Evolutionary conservation across 1,139 yeast genomes (phyloP), one percentile per base, ranked within the genome.

Genomic region (Saccharomyces hybrid): DNA sequence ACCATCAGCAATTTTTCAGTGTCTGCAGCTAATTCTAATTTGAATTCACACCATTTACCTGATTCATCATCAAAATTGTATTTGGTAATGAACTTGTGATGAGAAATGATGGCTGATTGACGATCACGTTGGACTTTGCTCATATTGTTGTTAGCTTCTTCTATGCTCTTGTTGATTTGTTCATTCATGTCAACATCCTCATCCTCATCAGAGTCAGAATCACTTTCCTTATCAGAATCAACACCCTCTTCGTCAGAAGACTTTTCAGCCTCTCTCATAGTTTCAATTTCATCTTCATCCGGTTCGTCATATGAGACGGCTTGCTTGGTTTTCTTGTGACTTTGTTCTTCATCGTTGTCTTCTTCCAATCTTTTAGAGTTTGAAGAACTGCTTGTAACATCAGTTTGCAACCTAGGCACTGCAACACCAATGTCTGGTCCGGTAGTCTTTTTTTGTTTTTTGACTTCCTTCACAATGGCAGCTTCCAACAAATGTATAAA

Each of bases 1-100:
- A 95, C 97, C 99, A 95, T 91, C 77, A 95, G 83, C 71, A 95
- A 77, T 78, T 95, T 95, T 73, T 90, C 95, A 44, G 95, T 85
- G 53, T 84, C 87, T 31, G 95, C 91, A 54, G 90, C 83, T 64
- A 90, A 80, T 66, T 88, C 93, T 57, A 95, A 74, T 66, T 84
- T 84, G 72, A 95, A 88, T 70, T 86, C 87, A 77, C 98, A 91
- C 97, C 97, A 91, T 67, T 83, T 82, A 59, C 99, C 99, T 50
- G 78, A 69, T 32, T 75, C 82, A 69, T 93, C 98, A 73, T 95
- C 99, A 68, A 91, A 95, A 73, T 88, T 84, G 75, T 88, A 93
- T 68, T 80, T 79, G 55, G 88, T 79, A 58, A 91, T 82, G 67
- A 86, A 81, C 64, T 80, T 79, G 69, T 88, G 93, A 48, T 84